Conservation (phyloP, 805 yeast species). For the Saccharomycopsis babjevae region DNA sequence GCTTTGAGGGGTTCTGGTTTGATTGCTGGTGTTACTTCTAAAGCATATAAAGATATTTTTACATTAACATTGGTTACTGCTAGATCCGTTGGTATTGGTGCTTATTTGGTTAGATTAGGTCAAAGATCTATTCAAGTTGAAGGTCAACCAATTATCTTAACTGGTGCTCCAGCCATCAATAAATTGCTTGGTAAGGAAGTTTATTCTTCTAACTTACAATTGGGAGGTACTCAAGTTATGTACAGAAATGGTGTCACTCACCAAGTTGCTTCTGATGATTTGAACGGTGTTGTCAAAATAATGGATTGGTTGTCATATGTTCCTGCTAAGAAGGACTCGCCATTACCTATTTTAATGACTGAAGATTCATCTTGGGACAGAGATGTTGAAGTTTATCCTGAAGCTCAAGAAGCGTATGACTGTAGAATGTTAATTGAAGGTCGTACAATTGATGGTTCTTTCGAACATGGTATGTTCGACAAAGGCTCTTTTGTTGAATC, state of each 20-base stretch:
- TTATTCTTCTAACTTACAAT: constrained; percentile 90
- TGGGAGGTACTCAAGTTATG: constrained; percentile 99
- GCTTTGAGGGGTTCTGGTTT: constrained; percentile 97
- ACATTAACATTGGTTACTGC: constrained; percentile 98
- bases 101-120: constrained; percentile 94
- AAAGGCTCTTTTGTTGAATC: constrained; percentile 92
- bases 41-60: constrained; percentile 95
- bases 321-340: constrained; percentile 83
- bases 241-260: constrained; percentile 97
- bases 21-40: constrained; percentile 97
- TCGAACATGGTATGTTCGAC: constrained; percentile 86
- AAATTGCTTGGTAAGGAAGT: constrained; percentile 95
- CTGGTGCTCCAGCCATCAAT: constrained; percentile 99
- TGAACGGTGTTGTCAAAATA: constrained; percentile 91
- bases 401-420: constrained; percentile 65
- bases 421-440: constrained; percentile 95
- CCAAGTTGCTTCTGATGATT: constrained; percentile 90
- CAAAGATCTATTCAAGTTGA: constrained; percentile 98
- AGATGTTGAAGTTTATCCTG: constrained; percentile 73
- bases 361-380: constrained; percentile 77
- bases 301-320: constrained; percentile 92
- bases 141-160: constrained; percentile 95
- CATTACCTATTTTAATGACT: constrained; percentile 79
- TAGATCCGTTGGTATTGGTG: constrained; percentile 99
- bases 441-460: constrained; percentile 56